Conservation (phyloP, 176 grass and related monocot species). For the Avena eriantha region DNA sequence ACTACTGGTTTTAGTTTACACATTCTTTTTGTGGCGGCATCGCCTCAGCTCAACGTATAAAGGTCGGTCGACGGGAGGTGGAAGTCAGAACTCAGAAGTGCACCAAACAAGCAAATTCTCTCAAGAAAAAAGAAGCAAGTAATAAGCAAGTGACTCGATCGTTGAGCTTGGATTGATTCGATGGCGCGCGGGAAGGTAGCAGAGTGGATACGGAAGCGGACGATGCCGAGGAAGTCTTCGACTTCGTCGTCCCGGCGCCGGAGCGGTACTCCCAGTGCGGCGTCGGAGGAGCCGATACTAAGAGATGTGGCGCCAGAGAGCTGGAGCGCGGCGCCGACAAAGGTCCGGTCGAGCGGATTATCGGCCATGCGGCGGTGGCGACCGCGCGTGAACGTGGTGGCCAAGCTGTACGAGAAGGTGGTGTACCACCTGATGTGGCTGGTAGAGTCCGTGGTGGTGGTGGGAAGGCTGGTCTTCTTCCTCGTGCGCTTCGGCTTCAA, state of each 20-base stretch:
- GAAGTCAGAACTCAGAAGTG: too few relatives aligned
- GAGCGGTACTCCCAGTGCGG: neutral
- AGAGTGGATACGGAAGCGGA: constrained; percentile 52
- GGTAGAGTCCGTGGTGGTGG: constrained; percentile 64
- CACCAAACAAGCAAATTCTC: neutral
- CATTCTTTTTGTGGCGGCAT: too few relatives aligned
- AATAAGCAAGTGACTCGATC: neutral
- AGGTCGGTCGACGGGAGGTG: too few relatives aligned
- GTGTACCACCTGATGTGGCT: constrained; percentile 72
- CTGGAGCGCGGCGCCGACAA: neutral
- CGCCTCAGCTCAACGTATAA: too few relatives aligned
- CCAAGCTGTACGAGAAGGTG: constrained; percentile 41
- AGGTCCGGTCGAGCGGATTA: constrained; percentile 14
- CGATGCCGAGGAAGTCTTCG: constrained; percentile 26
- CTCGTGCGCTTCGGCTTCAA: constrained; percentile 69
- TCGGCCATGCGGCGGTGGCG: constrained; percentile 40
- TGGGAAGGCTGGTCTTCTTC: constrained; percentile 59
- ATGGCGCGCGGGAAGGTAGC: constrained; percentile 42
- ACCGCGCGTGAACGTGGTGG: constrained; percentile 35
- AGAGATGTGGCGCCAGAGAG: neutral
- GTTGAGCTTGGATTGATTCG: neutral
- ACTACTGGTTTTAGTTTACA: too few relatives aligned
- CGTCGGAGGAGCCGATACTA: constrained; percentile 23
- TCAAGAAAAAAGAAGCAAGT: too few relatives aligned
- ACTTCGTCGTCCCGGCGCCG: neutral